A percentile compares a stretch with the other conserved stretches of the same genome.
phyloP scores from a whole-genome alignment of 164 flowering plant genomes.

The Dillenia suffruticosa region DNA sequence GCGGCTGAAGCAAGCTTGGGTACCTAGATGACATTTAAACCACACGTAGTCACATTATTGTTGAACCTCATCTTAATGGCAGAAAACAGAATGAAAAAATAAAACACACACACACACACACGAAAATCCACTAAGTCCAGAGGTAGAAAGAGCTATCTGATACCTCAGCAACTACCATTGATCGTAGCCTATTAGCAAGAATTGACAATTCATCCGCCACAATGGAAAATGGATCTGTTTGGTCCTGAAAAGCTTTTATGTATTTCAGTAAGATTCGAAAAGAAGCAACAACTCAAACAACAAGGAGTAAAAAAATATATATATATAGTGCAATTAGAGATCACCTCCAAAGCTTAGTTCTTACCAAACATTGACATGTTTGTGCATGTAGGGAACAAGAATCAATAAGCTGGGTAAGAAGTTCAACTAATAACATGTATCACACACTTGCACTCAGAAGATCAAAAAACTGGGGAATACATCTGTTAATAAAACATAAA shows the following conservation, averaged over 20 bases:
- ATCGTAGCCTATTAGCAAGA: conserved; percentile 63
- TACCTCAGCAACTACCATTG: conserved; percentile 94
- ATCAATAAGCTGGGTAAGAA: background rate
- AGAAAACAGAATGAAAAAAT: too few relatives aligned
- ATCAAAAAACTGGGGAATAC: background rate
- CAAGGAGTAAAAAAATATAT: background rate
- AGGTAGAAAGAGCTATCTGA: background rate
- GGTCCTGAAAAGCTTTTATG: conserved; percentile 46
- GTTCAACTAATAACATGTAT: background rate
- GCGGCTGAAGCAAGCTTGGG: conserved; percentile 97
- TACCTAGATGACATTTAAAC: conserved; percentile 42
- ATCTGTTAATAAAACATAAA: too few relatives aligned
- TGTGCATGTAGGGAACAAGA: background rate
- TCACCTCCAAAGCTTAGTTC: too few relatives aligned
- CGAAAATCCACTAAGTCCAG: background rate
- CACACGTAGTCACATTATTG: background rate
- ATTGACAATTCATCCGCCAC: conserved; percentile 91
- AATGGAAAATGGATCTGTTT: conserved; percentile 85
- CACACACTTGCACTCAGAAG: too few relatives aligned
- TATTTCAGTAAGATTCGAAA: background rate
- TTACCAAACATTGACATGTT: background rate
- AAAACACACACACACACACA: background rate
- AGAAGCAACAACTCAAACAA: background rate
- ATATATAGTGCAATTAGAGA: too few relatives aligned
- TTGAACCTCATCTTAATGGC: background rate